A percentile compares a stretch with the other conserved stretches of the same genome.
Evolutionary conservation across 805 yeast genomes (phyloP).

Genomic region (Pichia insulana): DNA sequence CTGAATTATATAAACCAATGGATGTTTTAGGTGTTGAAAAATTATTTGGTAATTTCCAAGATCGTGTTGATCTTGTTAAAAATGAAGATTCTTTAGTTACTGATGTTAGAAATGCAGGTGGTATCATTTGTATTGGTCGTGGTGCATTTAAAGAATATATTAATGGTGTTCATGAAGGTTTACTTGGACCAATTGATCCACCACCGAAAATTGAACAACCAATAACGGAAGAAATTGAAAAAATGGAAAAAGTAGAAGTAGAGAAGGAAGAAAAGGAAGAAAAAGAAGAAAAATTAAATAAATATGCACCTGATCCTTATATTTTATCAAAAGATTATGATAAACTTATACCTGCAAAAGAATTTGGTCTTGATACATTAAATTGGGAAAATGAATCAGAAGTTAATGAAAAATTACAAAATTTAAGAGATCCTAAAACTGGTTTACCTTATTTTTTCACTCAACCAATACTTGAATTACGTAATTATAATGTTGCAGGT

Average conservation of each 20-base stretch:
- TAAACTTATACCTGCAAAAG: conserved; percentile 49
- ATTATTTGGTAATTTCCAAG: conserved; percentile 10
- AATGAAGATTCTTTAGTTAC: conserved; percentile 39
- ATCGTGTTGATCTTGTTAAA: conserved; percentile 14
- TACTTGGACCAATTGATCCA: conserved; percentile 75
- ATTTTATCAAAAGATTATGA: conserved; percentile 52
- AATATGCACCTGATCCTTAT: conserved; percentile 41
- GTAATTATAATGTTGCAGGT: conserved; percentile 74
- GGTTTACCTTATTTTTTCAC: conserved; percentile 53
- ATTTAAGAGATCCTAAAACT: conserved; percentile 23
- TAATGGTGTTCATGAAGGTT: conserved; percentile 87
- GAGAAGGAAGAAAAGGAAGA: conserved; percentile 20
- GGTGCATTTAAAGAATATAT: conserved; percentile 94
- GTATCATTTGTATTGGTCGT: conserved; percentile 86
- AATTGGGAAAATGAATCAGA: conserved; percentile 4
- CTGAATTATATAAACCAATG: conserved; percentile 33
- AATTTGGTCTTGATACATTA: conserved; percentile 31
- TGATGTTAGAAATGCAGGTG: conserved; percentile 55
- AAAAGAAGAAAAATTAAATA: conserved; percentile 29
- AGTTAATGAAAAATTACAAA: conserved; percentile 15
- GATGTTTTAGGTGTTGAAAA: conserved; percentile 52
- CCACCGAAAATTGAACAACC: too few relatives aligned
- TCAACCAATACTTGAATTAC: conserved; percentile 70
- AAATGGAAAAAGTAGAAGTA: conserved; percentile 31
- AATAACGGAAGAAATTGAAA: conserved; percentile 5